These are phyloP conservation scores for Microbotryomycetes sp. DNA, from an alignment of 1,284 basidiomycete genomes.

Conservation along the genomic window DNA sequence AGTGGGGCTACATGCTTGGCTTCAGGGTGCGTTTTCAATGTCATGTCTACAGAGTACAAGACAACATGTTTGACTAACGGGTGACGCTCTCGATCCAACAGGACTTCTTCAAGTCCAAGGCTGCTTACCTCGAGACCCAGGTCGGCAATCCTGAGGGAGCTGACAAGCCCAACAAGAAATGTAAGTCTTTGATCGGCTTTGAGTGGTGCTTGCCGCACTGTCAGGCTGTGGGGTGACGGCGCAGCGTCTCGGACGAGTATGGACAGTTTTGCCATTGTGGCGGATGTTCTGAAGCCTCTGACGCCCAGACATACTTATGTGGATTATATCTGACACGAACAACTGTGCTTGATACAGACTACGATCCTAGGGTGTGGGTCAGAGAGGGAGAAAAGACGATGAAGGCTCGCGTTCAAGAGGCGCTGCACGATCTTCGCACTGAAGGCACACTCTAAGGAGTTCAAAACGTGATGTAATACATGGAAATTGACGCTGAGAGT, in stretches of 20 bases:
- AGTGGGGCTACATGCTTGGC: slow-evolving; percentile 65
- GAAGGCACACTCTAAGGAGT: slow-evolving; percentile 18
- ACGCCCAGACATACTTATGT: too few species aligned
- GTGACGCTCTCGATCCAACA: not conserved
- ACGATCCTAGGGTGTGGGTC: slow-evolving; percentile 73
- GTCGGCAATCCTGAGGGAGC: slow-evolving; percentile 82
- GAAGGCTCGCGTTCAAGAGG: slow-evolving; percentile 76
- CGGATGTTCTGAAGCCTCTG: too few species aligned
- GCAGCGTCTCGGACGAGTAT: not conserved
- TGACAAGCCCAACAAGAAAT: slow-evolving; percentile 98
- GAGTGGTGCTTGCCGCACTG: not conserved
- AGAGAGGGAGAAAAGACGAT: slow-evolving; percentile 98
- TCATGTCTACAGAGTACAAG: slow-evolving; percentile 12
- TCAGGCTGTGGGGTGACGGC: not conserved
- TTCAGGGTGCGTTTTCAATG: slow-evolving; percentile 44
- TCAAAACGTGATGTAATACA: not conserved
- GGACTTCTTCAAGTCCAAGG: slow-evolving; percentile 76
- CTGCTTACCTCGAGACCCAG: slow-evolving; percentile 76
- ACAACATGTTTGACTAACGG: not conserved
- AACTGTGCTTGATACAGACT: not conserved
- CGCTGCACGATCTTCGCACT: slow-evolving; percentile 66
- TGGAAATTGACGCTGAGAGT: too few species aligned
- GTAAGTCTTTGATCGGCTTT: slow-evolving; percentile 9
- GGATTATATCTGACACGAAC: too few species aligned
- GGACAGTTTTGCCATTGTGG: not conserved